phyloP scores from a whole-genome alignment of 495 filamentous ascomycete species.

The Rhypophila decipiens region DNA sequence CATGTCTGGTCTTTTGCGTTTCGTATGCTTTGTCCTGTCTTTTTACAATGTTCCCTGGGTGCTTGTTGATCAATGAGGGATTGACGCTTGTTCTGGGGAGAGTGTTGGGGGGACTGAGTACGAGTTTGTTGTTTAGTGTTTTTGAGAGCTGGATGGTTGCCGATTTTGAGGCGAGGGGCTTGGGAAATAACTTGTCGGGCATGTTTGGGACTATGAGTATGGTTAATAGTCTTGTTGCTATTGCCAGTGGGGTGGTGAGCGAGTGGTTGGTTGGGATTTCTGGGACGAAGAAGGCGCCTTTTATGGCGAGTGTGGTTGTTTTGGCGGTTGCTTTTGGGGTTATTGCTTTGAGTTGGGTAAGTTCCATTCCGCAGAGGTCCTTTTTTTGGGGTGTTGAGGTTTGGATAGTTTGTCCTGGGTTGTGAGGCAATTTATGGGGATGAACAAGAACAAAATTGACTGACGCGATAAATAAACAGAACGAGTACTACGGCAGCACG shows the following conservation, averaged over 20 bases:
- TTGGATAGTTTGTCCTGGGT: background rate
- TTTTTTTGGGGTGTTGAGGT: no score
- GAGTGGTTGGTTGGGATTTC: slow-evolving; percentile 38
- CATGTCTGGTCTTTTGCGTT: slow-evolving; percentile 46
- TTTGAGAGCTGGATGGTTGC: slow-evolving; percentile 58
- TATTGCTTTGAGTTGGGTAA: slow-evolving; percentile 45
- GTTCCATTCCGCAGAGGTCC: slow-evolving; percentile 13
- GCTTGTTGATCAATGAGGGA: no score
- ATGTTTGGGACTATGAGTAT: slow-evolving; percentile 47
- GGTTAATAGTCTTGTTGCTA: slow-evolving; percentile 46
- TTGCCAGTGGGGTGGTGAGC: slow-evolving; percentile 47
- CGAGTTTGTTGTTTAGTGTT: slow-evolving; percentile 48
- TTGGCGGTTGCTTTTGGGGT: slow-evolving; percentile 32
- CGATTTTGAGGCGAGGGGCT: slow-evolving; percentile 34
- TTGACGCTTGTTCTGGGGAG: no score
- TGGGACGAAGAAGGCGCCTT: slow-evolving; percentile 46
- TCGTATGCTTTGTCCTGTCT: slow-evolving; percentile 45
- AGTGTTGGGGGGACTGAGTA: slow-evolving; percentile 47
- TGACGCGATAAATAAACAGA: no score
- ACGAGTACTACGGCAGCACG: slow-evolving; percentile 39
- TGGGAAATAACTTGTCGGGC: slow-evolving; percentile 26
- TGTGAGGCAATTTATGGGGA: background rate
- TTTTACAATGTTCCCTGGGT: slow-evolving; percentile 33
- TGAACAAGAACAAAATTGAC: background rate
- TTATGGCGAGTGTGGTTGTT: slow-evolving; percentile 35